These are phyloP conservation scores for Daedaleopsis sinensis DNA, from an alignment of 768 basidiomycete species.

Conservation along the genomic window DNA sequence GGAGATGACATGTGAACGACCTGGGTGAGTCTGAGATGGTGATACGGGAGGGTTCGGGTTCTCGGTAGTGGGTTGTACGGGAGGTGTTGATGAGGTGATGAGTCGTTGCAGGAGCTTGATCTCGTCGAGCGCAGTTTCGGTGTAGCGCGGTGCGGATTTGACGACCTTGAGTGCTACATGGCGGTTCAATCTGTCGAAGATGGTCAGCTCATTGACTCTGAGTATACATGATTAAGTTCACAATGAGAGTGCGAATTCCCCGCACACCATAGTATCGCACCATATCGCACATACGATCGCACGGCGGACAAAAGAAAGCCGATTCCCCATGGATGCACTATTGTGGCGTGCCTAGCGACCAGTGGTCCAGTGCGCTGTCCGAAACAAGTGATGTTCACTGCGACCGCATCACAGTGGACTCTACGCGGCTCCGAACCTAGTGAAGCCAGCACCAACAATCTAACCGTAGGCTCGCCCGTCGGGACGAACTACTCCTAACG, in stretches of 20 bases:
- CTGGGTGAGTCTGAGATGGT: conserved; percentile 77
- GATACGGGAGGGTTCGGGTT: conserved; percentile 55
- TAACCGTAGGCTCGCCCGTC: too few relatives aligned
- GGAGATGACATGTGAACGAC: conserved; percentile 92
- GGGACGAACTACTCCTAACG: too few relatives aligned
- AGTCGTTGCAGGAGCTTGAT: conserved; percentile 97
- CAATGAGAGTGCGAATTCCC: neutral
- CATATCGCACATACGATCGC: too few relatives aligned
- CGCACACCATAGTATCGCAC: too few relatives aligned
- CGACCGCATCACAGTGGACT: too few relatives aligned
- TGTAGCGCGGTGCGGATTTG: conserved; percentile 95
- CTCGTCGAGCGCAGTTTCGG: conserved; percentile 97
- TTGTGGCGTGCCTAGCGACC: too few relatives aligned
- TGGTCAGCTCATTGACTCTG: neutral
- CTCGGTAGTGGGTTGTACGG: conserved; percentile 46
- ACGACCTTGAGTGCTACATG: conserved; percentile 99
- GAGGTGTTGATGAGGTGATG: conserved; percentile 77
- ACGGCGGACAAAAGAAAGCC: too few relatives aligned
- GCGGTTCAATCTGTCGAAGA: conserved; percentile 71
- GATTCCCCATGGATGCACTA: too few relatives aligned
- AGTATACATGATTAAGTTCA: neutral
- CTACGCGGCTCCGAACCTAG: too few relatives aligned
- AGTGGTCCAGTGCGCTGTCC: too few relatives aligned
- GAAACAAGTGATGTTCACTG: too few relatives aligned
- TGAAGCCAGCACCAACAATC: too few relatives aligned